Evolutionary conservation across 352 stramenopile species (phyloP), one percentile per base, ranked within the genome.

Genomic region (Globisporangium okanoganense): DNA sequence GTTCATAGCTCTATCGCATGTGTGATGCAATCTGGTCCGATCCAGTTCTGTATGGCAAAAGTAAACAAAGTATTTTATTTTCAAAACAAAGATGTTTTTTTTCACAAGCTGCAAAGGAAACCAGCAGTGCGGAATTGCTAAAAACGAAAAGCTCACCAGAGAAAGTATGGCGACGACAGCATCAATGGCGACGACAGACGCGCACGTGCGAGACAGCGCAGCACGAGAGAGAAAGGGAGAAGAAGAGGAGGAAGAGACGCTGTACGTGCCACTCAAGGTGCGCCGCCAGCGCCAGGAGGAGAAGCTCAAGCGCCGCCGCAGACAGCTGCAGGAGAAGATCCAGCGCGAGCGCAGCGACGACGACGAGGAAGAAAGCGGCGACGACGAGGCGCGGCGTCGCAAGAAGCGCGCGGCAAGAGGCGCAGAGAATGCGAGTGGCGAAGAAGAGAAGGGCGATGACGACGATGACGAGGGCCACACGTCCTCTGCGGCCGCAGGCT

Each of bases 231-330:
- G 54, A 25, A 49, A 9, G 6, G 29, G 29, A 9, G 40, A 33
- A 5, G 29, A 58, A 31, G 25, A 31, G 24, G 33, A 61, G 9
- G 77, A 83, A 0, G 76, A 82, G 66, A 10, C 65, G 67, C 70
- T 95, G 66, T 95, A 93, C 47, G 81, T 95, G 56, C 82, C 85
- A 64, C 78, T 93, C 0, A 92, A 90, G 63, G 75, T 90, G 67
- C 78, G 85, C 0, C 83, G 83, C 20, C 69, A 77, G 58, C 75
- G 79, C 55, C 81, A 95, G 60, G 73, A 89, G 50, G 79, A 92
- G 66, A 71, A 82, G 20, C 68, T 87, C 20, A 61, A 75, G 33
- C 78, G 78, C 58, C 73, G 85, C 1, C 76, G 80, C 7, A 67
- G 70, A 38, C 66, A 74, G 40, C 61, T 88, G 13, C 79, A 82